Percentiles rank a stretch among this genome's conserved stretches.
These are phyloP conservation scores for Diversispora eburnea DNA, from an alignment of 192 early-diverging fungal genomes.

Conservation along the genomic window DNA sequence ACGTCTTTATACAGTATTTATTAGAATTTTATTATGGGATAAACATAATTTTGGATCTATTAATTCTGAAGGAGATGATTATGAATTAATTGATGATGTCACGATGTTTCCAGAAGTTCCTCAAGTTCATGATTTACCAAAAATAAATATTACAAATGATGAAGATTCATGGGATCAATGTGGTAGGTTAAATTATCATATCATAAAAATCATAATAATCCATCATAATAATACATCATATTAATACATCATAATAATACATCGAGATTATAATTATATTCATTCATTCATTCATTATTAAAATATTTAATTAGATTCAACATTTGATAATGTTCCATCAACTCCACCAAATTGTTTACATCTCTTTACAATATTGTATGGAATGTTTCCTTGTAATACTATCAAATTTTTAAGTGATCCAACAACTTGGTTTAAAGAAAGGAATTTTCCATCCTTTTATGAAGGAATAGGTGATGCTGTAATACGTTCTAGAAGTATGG, in stretches of 20 bases:
- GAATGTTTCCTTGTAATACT: conserved; percentile 54
- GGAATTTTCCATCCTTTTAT: conserved; percentile 26
- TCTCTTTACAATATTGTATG: conserved; percentile 55
- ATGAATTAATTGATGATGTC: conserved; percentile 5
- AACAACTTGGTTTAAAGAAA: background rate
- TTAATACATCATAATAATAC: background rate
- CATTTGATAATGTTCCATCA: conserved; percentile 23
- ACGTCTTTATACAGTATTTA: conserved; percentile 6
- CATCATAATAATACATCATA: background rate
- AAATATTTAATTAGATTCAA: conserved; percentile 4
- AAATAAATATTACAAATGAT: background rate
- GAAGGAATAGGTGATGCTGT: conserved; percentile 44
- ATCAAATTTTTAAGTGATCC: conserved; percentile 43
- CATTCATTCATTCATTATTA: background rate
- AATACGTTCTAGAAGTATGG: conserved; percentile 39
- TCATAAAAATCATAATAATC: too few relatives aligned
- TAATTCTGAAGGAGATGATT: background rate
- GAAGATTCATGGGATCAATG: background rate
- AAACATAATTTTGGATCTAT: background rate
- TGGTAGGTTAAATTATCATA: too few relatives aligned
- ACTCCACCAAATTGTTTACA: conserved; percentile 23
- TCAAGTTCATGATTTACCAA: background rate
- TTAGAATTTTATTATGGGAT: conserved; percentile 23
- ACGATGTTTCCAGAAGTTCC: background rate
- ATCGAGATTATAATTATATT: background rate